Evolutionary conservation across 208 protist genomes (phyloP).

Genomic region (Wallacemonas collosoma): DNA sequence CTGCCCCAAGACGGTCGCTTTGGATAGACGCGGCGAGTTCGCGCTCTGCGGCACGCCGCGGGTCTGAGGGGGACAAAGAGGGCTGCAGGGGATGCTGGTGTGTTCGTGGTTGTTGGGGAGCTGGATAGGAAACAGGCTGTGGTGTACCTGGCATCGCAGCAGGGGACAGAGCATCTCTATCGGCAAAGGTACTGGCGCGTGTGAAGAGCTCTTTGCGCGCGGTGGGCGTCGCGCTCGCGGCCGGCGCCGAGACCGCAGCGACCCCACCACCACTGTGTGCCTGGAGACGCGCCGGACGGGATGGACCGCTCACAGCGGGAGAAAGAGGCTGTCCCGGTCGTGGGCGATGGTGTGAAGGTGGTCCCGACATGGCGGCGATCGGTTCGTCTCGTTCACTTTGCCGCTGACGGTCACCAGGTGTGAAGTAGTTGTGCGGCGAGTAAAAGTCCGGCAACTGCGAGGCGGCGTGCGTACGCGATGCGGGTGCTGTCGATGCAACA

Average conservation of each 20-base stretch:
- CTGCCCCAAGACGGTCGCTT: background rate
- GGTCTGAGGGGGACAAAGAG: no score
- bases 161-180: background rate
- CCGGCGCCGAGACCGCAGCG: background rate
- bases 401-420: background rate
- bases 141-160: background rate
- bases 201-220: slow-evolving; percentile 14
- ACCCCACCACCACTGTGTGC: no score
- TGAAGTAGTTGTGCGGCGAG: slow-evolving; percentile 16
- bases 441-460: background rate
- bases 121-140: background rate
- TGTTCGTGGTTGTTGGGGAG: slow-evolving; percentile 6
- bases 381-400: background rate
- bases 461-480: background rate
- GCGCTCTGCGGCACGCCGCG: background rate
- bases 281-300: no score
- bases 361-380: background rate
- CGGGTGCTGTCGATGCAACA: no score
- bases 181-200: background rate
- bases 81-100: background rate
- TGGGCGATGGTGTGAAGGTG: slow-evolving; percentile 1
- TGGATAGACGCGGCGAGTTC: slow-evolving; percentile 1
- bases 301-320: no score
- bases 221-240: background rate
- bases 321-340: background rate